phyloP scores from a whole-genome alignment of 352 stramenopile genomes.

The Globisporangium acanthophoron region DNA sequence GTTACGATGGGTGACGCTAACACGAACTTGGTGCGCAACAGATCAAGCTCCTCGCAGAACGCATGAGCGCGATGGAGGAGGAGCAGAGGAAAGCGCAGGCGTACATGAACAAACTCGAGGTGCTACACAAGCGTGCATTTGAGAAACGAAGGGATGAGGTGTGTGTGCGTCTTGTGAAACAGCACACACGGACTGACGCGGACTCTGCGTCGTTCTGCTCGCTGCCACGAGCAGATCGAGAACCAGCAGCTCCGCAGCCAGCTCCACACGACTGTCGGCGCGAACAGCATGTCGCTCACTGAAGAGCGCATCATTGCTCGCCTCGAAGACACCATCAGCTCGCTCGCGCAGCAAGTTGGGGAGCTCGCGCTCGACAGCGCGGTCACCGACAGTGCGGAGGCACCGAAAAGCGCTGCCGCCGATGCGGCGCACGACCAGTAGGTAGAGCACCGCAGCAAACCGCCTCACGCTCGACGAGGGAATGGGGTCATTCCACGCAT shows the following conservation, averaged over 20 bases:
- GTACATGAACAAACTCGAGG: conserved; percentile 40
- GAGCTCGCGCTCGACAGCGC: conserved; percentile 29
- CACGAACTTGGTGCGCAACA: conserved; percentile 9
- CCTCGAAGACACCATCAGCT: conserved; percentile 40
- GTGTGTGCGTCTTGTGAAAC: background rate
- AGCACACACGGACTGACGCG: background rate
- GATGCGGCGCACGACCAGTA: background rate
- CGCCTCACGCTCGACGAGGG: background rate
- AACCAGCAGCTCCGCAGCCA: conserved; percentile 31
- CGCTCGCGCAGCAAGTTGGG: conserved; percentile 37
- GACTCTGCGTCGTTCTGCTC: background rate
- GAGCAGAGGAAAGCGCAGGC: conserved; percentile 29
- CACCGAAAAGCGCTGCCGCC: background rate
- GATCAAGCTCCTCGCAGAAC: conserved; percentile 56
- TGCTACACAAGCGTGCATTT: conserved; percentile 11
- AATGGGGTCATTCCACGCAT: too few relatives aligned
- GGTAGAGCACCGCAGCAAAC: background rate
- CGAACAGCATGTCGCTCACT: conserved; percentile 19
- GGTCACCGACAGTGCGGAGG: background rate
- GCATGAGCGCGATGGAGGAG: conserved; percentile 40
- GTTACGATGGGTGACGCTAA: background rate
- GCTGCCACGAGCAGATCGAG: conserved; percentile 18
- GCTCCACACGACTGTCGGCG: conserved; percentile 10
- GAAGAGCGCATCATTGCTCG: conserved; percentile 42
- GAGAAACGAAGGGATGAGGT: background rate